Percentiles rank a stretch among this genome's conserved stretches.
Conservation (phyloP, 148 eudicot species). For the Silene uniflora region DNA sequence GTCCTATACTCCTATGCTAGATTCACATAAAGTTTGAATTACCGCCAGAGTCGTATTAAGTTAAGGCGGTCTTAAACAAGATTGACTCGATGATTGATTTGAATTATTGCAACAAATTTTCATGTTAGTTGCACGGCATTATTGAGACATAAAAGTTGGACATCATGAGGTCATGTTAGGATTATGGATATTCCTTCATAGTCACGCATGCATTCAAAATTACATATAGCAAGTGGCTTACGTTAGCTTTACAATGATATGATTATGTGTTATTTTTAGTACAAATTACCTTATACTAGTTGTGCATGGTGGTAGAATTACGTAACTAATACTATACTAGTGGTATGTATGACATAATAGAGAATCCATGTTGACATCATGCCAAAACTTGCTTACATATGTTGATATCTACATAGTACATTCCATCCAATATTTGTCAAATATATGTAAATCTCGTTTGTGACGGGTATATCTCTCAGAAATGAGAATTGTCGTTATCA, state of each 20-base stretch:
- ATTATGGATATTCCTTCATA: conserved; percentile 11
- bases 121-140: conserved; percentile 24
- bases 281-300: neutral
- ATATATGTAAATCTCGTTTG: too few species aligned
- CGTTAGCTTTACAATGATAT: conserved; percentile 11
- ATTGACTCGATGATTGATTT: too few species aligned
- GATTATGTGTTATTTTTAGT: conserved; percentile 3
- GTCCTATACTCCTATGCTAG: conserved; percentile 10
- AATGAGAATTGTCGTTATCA: too few species aligned
- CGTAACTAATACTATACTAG: conserved; percentile 3
- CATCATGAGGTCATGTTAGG: conserved; percentile 21
- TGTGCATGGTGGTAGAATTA: conserved; percentile 3
- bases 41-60: too few species aligned
- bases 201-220: neutral
- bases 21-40: too few species aligned
- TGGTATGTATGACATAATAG: conserved; percentile 1
- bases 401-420: too few species aligned
- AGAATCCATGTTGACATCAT: conserved; percentile 31
- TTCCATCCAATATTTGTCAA: neutral
- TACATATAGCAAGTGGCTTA: conserved; percentile 20
- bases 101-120: neutral
- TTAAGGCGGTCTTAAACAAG: too few species aligned
- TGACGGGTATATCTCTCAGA: too few species aligned
- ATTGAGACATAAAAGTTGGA: conserved; percentile 1
- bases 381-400: neutral